These are phyloP conservation scores for Cardamine occulta DNA, from an alignment of 345 rosid genomes.

Conservation along the genomic window DNA sequence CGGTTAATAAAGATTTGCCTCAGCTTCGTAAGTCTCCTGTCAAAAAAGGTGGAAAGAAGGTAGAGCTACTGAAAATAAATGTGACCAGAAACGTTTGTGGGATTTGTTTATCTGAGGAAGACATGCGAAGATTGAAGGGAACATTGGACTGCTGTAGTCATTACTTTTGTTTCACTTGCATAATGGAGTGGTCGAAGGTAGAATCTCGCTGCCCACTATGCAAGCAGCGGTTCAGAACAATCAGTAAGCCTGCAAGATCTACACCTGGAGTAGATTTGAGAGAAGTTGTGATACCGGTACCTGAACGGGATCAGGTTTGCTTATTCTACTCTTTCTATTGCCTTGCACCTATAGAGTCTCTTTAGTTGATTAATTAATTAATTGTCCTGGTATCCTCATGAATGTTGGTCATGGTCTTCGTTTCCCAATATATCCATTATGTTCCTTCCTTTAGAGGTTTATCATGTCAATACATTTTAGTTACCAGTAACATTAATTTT, in stretches of 20 bases:
- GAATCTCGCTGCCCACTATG: constrained; percentile 98
- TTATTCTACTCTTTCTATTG: constrained; percentile 17
- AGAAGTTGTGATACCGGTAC: constrained; percentile 69
- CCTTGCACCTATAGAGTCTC: neutral
- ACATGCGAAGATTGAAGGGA: constrained; percentile 83
- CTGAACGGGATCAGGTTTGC: constrained; percentile 92
- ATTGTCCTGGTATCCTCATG: constrained; percentile 5
- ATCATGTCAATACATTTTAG: neutral
- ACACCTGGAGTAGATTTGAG: constrained; percentile 77
- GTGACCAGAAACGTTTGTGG: constrained; percentile 77
- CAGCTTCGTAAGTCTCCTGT: constrained; percentile 49
- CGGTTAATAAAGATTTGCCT: constrained; percentile 50
- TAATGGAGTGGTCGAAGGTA: constrained; percentile 97
- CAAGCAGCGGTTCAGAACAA: constrained; percentile 87
- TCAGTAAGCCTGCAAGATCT: constrained; percentile 81
- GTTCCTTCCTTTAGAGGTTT: constrained; percentile 11
- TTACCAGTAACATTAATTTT: constrained; percentile 2
- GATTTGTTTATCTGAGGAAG: constrained; percentile 93
- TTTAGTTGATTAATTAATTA: constrained; percentile 4
- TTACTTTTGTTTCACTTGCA: constrained; percentile 95
- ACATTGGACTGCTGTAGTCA: constrained; percentile 85
- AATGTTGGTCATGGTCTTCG: constrained; percentile 7
- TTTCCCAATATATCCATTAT: neutral
- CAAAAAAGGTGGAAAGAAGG: constrained; percentile 80
- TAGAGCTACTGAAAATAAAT: constrained; percentile 58